Base-by-base conservation (phyloP, 106 monocot species). In the Allium cepa region DNA sequence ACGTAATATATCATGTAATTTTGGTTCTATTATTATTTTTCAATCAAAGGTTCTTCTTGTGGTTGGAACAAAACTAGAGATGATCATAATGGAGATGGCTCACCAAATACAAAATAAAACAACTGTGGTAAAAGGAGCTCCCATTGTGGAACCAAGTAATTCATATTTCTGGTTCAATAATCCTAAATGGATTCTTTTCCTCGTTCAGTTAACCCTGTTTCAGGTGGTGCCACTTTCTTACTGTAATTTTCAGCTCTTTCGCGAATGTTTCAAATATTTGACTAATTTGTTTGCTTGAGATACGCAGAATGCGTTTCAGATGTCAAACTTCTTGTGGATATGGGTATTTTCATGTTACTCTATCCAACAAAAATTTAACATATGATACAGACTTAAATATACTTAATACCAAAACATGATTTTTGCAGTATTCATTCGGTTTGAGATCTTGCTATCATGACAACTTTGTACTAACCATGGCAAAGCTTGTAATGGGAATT, bases 81-180 rank as follows among this genome's bases (percentile, higher is more conserved):
- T 83, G 27, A 71, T 87, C 15, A 87, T 87, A 15, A 77, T 77
- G 72, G 73, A 83, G 72, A 82, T 87, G 83, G 83, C 87, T 64
- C 66, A 73, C 11, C 74, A 78, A 62, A 83, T 87, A 26, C 78
- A 83, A 72, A 63, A 80, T 2, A 61, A 68, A 71, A 71, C 79
- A n/a, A 53, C 68, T 17, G 74, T 83, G 13, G 77, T 87, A 45
- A 70, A 74, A 64, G 87, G 87, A 69, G 71, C 74, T 66, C 86
- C 79, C 14, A 16, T 87, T 59, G 73, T 87, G 13, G 76, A 82
- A 49, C 75, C 83, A 77, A 75, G 74, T 47, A 77, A 87, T 73
- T 61, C 72, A 26, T 68, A 63, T 50, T 80, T 83, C 55, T 82
- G 87, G 87, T 87, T 87, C 60, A 76, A 76, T 64, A 61, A 66